phyloP scores from a whole-genome alignment of 169 alveolate species.

The Cryptosporidium bovis region DNA sequence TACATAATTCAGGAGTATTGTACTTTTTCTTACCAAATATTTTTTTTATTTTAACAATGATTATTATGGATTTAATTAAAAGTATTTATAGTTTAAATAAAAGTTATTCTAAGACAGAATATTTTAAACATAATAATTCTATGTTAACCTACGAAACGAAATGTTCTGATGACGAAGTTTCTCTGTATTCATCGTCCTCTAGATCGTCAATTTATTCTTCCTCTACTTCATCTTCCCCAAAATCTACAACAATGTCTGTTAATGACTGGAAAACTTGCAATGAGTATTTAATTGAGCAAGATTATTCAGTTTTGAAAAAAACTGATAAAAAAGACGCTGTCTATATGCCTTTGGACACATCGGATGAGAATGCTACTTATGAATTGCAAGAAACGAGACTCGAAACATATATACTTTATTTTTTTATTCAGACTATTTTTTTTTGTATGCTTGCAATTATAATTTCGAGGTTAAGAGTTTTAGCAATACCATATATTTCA shows the following conservation, averaged over 20 bases:
- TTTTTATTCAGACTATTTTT: conserved; percentile 11
- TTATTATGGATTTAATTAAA: background rate
- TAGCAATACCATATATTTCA: conserved; percentile 69
- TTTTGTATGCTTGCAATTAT: conserved; percentile 27
- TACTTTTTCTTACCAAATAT: conserved; percentile 31
- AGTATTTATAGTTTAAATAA: background rate
- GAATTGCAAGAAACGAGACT: background rate
- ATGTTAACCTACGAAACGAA: background rate
- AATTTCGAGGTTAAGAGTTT: conserved; percentile 65
- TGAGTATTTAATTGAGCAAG: conserved; percentile 2
- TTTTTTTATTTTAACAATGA: background rate
- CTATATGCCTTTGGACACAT: background rate
- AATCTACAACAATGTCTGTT: background rate
- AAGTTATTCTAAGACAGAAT: background rate
- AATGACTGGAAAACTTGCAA: conserved; percentile 15
- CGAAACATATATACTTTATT: conserved; percentile 8
- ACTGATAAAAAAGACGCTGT: background rate
- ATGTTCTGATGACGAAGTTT: background rate
- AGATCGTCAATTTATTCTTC: conserved; percentile 22
- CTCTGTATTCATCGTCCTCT: background rate
- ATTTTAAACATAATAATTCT: background rate
- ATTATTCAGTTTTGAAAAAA: background rate
- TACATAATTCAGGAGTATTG: conserved; percentile 20
- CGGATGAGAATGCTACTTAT: background rate
- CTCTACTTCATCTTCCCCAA: conserved; percentile 19